A percentile compares a stretch with the other conserved stretches of the same genome.
Conservation (phyloP, 2,329 filamentous ascomycete species). For the Xylariaceae sp. region DNA sequence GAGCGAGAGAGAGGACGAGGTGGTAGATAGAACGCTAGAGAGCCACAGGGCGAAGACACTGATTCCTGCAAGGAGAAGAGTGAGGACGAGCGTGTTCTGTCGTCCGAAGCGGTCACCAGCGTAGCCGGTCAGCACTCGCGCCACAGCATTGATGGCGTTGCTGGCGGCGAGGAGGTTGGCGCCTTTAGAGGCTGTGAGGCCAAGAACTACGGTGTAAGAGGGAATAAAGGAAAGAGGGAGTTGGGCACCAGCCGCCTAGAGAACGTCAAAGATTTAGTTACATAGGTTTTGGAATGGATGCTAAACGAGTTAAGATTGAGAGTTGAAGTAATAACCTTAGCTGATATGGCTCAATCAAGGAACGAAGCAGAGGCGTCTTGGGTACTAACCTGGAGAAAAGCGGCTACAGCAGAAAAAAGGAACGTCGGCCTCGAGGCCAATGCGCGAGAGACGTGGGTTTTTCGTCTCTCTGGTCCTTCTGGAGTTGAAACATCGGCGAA, state of each 20-base stretch:
- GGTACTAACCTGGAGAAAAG: slow-evolving; percentile 44
- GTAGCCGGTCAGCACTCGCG: slow-evolving; percentile 51
- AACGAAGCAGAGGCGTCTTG: slow-evolving; percentile 20
- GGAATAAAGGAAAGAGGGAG: slow-evolving; percentile 55
- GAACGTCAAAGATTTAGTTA: neutral
- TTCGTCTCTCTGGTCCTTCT: slow-evolving; percentile 34
- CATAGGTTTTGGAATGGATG: too few species aligned
- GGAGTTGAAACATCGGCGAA: slow-evolving; percentile 38
- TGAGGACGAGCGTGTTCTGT: slow-evolving; percentile 53
- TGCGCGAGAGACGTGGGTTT: slow-evolving; percentile 46
- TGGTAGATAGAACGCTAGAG: slow-evolving; percentile 36
- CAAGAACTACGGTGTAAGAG: slow-evolving; percentile 52
- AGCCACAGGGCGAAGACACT: slow-evolving; percentile 49
- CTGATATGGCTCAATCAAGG: neutral
- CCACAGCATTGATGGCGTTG: slow-evolving; percentile 53
- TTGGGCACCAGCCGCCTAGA: slow-evolving; percentile 51
- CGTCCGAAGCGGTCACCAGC: slow-evolving; percentile 53
- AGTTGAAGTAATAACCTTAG: too few species aligned
- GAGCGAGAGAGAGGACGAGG: slow-evolving; percentile 39
- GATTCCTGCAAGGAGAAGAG: slow-evolving; percentile 44
- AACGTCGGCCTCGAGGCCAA: slow-evolving; percentile 48
- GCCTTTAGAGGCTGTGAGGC: slow-evolving; percentile 47
- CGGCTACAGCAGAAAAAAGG: slow-evolving; percentile 48
- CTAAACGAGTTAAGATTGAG: neutral
- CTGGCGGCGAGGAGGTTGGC: slow-evolving; percentile 51